Evolutionary conservation across 169 alveolate genomes (phyloP), one percentile per base, ranked within the genome.

Genomic region (Plasmodium inui): DNA sequence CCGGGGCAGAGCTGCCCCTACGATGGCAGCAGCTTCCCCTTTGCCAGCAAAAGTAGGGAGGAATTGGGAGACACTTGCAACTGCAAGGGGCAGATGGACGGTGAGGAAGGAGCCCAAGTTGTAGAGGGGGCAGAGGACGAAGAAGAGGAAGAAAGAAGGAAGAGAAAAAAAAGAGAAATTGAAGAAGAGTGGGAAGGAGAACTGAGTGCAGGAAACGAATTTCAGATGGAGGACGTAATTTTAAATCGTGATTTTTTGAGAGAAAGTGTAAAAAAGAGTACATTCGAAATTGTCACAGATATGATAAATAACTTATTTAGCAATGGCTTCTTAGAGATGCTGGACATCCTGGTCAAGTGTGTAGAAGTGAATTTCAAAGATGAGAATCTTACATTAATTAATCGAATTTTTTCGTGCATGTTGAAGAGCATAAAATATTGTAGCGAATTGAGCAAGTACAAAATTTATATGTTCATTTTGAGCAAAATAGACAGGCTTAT

Each of bases 371-470:
- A n/a, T 55, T 86, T 86, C 30, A 86, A 74, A n/a, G 88, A 86
- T 53, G 81, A 53, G 30, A 74, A 86, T 32, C 37, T 86, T 32
- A 37, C 80, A 3, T 14, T 86, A 17, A 76, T 86, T 34, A 86
- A 86, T 39, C 78, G 67, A 74, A 86, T 86, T 53, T 86, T 86
- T 86, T 73, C 70, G 17, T 86, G 85, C 41, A 86, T 86, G 93
- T 86, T 86, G 44, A 78, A 86, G 67, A 67, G 86, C 10, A 28
- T 70, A 53, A 55, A 70, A 50, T 86, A 74, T 70, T 74, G 81
- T n/a, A 86, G 37, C 19, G 93, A 74, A 55, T 2, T 78, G 26
- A 86, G 76, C 80, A 86, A 86, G 81, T 86, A 86, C 57, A 86
- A 86, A 86, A 86, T 86, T 55, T 86, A 86, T 70, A 44, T 32